Base-by-base conservation (phyloP, 2,329 filamentous ascomycete genomes). In the Tolypocladium inflatum region DNA sequence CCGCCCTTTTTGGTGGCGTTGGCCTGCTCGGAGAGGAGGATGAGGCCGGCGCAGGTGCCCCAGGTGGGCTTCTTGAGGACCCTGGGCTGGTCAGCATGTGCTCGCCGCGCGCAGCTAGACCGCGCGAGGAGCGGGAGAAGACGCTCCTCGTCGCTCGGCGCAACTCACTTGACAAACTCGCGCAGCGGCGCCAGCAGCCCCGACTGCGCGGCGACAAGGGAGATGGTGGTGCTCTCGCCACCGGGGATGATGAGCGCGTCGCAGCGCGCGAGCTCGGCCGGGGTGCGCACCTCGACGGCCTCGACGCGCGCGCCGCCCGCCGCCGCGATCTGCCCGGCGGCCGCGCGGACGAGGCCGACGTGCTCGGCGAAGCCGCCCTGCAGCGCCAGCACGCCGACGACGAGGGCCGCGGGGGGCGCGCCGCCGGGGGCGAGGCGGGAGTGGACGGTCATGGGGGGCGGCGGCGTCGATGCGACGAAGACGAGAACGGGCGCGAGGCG, bases 331-430 rank as follows among this genome's bases (percentile, higher is more conserved):
- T 74, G 72, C n/a, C 74, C 69, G 2, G 85, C 82, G 7, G 92
- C 91, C 62, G 82, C 80, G 63, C 82, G 81, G 42, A 97, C 80
- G 42, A 96, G 82, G 63, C 84, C 80, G 58, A 96, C 71, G 76
- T 99, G 93, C 72, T 99, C 93, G 67, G 85, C 81, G 73, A 97
- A 97, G 59, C 92, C 93, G 66, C 94, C 94, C 74, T 99, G 94
- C 21, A 99, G 83, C 64, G 94, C 83, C 56, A 88, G 74, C 30
- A 87, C 83, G 53, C 84, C 85, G 41, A 87, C 74, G 2, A 79
- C 82, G 60, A 83, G 66, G 26, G 26, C 26, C 26, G 26, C 26
- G 26, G 26, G 26, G 26, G 26, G 26, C 26, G 26, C 26, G 26
- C 26, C 26, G 26, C 26, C 5, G 3, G 55, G 62, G 55, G 52